phyloP scores from a whole-genome alignment of 306 rosid species.

The Clitoria ternatea region DNA sequence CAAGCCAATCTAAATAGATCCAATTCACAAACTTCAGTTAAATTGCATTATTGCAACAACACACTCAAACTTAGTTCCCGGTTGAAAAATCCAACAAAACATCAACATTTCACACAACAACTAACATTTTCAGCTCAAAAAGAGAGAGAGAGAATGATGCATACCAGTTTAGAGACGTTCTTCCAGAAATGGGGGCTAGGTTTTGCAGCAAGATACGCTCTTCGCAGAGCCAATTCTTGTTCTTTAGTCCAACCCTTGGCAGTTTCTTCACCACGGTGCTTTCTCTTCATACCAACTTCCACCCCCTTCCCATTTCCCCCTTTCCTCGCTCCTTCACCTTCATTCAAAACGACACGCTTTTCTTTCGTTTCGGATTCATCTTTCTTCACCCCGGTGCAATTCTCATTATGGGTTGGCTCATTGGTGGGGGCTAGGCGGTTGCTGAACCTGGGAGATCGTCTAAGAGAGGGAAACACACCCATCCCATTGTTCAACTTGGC shows the following conservation, averaged over 20 bases:
- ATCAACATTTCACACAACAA: background rate
- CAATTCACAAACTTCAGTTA: background rate
- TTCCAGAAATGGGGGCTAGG: slow-evolving; percentile 94
- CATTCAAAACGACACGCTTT: slow-evolving; percentile 20
- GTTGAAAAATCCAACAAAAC: background rate
- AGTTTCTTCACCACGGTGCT: slow-evolving; percentile 31
- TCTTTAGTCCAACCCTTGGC: slow-evolving; percentile 67
- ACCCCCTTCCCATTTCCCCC: background rate
- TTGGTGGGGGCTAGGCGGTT: background rate
- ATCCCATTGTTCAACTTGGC: slow-evolving; percentile 23
- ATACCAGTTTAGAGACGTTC: slow-evolving; percentile 77
- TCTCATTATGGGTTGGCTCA: background rate
- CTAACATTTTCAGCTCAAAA: no score
- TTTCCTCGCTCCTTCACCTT: slow-evolving; percentile 2
- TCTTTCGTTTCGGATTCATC: slow-evolving; percentile 12
- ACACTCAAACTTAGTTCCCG: background rate
- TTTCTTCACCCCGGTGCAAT: background rate
- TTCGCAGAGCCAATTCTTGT: slow-evolving; percentile 63
- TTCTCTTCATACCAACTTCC: no score
- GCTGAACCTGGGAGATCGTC: slow-evolving; percentile 48
- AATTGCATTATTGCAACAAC: background rate
- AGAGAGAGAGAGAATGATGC: background rate
- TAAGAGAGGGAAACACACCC: slow-evolving; percentile 17
- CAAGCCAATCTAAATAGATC: background rate
- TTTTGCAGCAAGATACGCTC: slow-evolving; percentile 57